Conservation (phyloP, 164 flowering plant species). For the Macadamia integrifolia region DNA sequence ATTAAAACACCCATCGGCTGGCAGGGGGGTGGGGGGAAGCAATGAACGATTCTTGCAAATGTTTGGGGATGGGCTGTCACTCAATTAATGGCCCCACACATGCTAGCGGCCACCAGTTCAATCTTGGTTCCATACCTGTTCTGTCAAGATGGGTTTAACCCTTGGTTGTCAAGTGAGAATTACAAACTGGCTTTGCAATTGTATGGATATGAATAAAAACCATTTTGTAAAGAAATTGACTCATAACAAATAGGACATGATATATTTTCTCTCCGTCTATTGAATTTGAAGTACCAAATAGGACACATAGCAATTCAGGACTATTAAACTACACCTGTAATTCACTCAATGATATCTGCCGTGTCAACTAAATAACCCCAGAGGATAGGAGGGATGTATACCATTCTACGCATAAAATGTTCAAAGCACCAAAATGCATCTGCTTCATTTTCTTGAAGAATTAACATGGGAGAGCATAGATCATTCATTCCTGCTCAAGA, state of each 20-base stretch:
- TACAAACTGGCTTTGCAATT: background rate
- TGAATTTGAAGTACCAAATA: too few species aligned
- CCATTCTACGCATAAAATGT: conserved; percentile 89
- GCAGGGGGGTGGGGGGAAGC: too few species aligned
- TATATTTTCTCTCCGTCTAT: too few species aligned
- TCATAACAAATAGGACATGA: background rate
- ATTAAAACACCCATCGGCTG: too few species aligned
- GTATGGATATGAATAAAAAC: background rate
- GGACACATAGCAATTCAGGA: background rate
- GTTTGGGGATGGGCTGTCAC: too few species aligned
- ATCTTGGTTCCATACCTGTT: too few species aligned
- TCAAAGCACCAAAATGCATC: conserved; percentile 98
- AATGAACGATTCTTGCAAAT: too few species aligned
- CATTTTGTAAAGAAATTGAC: background rate
- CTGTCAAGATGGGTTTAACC: too few species aligned
- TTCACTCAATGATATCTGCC: background rate
- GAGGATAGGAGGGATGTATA: conserved; percentile 21
- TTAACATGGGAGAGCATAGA: conserved; percentile 83
- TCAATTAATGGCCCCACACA: too few species aligned
- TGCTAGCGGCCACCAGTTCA: too few species aligned
- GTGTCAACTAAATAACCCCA: background rate
- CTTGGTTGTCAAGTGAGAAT: too few species aligned
- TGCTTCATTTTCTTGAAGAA: conserved; percentile 84
- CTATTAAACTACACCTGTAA: background rate
- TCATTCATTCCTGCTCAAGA: conserved; percentile 81